Evolutionary conservation across 2,329 filamentous ascomycete species (phyloP), one percentile per base, ranked within the genome.

Genomic region (Ustilaginoidea virens): DNA sequence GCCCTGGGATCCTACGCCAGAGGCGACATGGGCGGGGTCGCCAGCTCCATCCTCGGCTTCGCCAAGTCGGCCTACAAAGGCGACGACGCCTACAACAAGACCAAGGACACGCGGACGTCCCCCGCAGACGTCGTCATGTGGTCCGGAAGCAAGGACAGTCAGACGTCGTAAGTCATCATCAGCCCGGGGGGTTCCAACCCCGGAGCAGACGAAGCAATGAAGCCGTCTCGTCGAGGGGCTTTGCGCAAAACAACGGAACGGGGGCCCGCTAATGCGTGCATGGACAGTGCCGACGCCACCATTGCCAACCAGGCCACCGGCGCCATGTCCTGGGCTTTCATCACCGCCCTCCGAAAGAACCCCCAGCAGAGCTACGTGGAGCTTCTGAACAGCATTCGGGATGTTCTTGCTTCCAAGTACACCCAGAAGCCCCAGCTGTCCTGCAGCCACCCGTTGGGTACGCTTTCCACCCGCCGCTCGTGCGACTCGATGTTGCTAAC

Each of bases 251-350:
- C n/a, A n/a, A n/a, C n/a, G n/a, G n/a, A n/a, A n/a, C n/a, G n/a
- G n/a, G n/a, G n/a, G n/a, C n/a, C 11, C 9, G 25, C 13, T 27
- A 20, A 29, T 31, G 12, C 25, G 23, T 31, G 28, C n/a, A 43
- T 49, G 11, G 12, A 27, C 28, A 92, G 85, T 34, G 80, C 83
- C 56, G 90, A 98, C 52, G 86, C 90, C 9, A 80, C 74, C 17
- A 94, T 96, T 40, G 72, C 68, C 24, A 74, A 82, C 32, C 69
- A 94, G 57, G 87, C 90, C 19, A 98, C 90, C 0, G 90, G 90
- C 31, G 90, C 90, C 53, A 96, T 98, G 90, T 93, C 85, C 4
- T 94, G 80, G 74, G 90, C 90, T 2, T 98, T 98, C 53, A 90
- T 98, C 52, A 74, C 69, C 2, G 78, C 86, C 13, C 67, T 96